These are phyloP conservation scores for Candida gigantensis DNA, from an alignment of 1,139 yeast species.

Conservation along the genomic window DNA sequence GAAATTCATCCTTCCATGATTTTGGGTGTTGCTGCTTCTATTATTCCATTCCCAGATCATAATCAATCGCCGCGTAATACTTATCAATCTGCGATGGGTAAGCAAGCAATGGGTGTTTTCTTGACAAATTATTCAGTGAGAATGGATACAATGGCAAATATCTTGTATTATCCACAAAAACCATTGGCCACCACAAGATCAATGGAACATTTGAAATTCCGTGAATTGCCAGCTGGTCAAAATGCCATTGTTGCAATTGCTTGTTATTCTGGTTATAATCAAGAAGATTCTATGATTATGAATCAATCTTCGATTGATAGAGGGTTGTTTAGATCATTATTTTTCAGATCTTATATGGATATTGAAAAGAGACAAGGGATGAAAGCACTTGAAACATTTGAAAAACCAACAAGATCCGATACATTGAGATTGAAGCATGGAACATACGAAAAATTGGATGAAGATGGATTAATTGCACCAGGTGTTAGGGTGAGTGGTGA, in stretches of 20 bases:
- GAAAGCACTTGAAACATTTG: constrained; percentile 95
- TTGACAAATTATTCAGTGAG: constrained; percentile 93
- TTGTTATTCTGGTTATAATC: constrained; percentile 98
- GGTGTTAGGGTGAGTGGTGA: constrained; percentile 99
- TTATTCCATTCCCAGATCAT: constrained; percentile 99
- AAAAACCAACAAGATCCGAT: constrained; percentile 91
- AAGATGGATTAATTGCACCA: constrained; percentile 96
- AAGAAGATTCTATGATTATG: constrained; percentile 99
- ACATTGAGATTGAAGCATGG: constrained; percentile 96
- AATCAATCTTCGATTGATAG: constrained; percentile 96
- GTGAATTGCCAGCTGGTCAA: constrained; percentile 99
- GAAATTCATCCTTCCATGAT: constrained; percentile 99
- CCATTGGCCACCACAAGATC: constrained; percentile 99
- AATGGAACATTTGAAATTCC: constrained; percentile 94
- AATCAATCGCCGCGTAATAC: constrained; percentile 99
- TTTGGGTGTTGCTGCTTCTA: constrained; percentile 96
- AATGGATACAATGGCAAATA: constrained; percentile 99
- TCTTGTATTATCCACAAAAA: constrained; percentile 95
- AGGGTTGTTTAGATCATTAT: constrained; percentile 92
- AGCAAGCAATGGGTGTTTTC: constrained; percentile 99
- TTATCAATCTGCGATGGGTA: constrained; percentile 99
- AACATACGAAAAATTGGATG: constrained; percentile 95
- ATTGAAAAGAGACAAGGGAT: constrained; percentile 98
- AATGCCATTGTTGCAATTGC: constrained; percentile 97
- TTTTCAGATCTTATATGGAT: constrained; percentile 97